These are phyloP conservation scores for Chloris gayana DNA, from an alignment of 176 grass and related monocot genomes.

Conservation along the genomic window DNA sequence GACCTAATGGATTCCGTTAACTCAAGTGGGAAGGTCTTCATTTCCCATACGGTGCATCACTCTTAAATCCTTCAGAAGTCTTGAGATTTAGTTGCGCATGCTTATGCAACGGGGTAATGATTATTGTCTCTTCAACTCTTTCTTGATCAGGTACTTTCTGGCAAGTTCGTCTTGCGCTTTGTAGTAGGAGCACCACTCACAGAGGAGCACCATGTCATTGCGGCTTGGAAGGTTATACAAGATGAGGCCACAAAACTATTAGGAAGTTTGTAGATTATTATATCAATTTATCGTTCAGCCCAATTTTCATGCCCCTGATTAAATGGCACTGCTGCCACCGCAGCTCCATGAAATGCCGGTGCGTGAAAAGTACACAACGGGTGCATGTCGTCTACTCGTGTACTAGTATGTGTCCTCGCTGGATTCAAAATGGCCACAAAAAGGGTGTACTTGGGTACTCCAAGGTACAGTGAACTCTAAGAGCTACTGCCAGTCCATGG, in stretches of 20 bases:
- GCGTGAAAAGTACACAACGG: background rate
- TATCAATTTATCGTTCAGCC: background rate
- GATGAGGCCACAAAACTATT: constrained; percentile 50
- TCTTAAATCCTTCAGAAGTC: background rate
- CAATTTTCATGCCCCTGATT: background rate
- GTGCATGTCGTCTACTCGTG: too few relatives aligned
- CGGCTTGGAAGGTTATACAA: constrained; percentile 72
- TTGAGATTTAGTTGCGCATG: background rate
- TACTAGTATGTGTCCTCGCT: too few relatives aligned
- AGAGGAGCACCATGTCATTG: constrained; percentile 52
- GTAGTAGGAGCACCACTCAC: constrained; percentile 65
- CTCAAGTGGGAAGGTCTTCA: constrained; percentile 63
- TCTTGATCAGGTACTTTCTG: constrained; percentile 60
- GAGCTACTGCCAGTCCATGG: too few relatives aligned
- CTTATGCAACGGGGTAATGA: background rate
- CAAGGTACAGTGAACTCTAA: too few relatives aligned
- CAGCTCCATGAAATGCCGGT: background rate
- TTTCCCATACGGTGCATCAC: constrained; percentile 63
- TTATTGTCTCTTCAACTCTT: background rate
- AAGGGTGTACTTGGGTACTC: too few relatives aligned
- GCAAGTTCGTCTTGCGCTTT: constrained; percentile 63
- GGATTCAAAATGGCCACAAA: too few relatives aligned
- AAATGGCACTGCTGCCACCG: background rate
- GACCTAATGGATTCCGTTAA: constrained; percentile 53
- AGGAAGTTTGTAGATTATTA: constrained; percentile 18